phyloP scores from a whole-genome alignment of 208 protist genomes.

The Perkinsela sp. region DNA sequence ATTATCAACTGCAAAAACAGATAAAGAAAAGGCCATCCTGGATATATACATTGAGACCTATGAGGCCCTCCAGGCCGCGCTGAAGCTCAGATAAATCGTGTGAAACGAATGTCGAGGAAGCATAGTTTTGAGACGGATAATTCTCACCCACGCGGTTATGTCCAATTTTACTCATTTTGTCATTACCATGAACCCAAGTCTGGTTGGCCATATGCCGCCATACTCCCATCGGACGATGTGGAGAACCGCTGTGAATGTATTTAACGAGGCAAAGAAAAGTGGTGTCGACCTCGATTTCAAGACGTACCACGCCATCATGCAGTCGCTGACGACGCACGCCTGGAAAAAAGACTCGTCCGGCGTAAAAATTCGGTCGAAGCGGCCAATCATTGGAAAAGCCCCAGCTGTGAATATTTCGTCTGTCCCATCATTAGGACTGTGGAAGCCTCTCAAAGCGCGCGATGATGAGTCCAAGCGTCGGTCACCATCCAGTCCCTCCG shows the following conservation, averaged over 20 bases:
- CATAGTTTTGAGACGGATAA: too few relatives aligned
- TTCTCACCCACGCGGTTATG: too few relatives aligned
- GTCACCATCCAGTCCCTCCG: too few relatives aligned
- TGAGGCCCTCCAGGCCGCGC: conserved; percentile 26
- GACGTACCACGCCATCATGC: not conserved
- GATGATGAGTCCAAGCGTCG: too few relatives aligned
- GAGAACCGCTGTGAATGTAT: not conserved
- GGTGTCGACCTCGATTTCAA: not conserved
- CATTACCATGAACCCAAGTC: not conserved
- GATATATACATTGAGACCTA: conserved; percentile 43
- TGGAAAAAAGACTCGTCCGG: not conserved
- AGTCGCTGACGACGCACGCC: not conserved
- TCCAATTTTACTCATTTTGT: too few relatives aligned
- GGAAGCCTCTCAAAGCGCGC: too few relatives aligned
- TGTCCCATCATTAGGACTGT: not conserved
- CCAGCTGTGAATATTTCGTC: not conserved
- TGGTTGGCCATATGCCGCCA: not conserved
- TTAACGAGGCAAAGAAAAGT: not conserved
- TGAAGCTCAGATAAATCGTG: too few relatives aligned
- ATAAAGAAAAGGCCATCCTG: conserved; percentile 38
- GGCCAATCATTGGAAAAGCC: not conserved
- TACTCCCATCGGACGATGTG: not conserved
- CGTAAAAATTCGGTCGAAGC: not conserved
- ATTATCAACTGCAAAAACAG: conserved; percentile 23
- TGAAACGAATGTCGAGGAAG: too few relatives aligned